phyloP scores from a whole-genome alignment of 108 stramenopile species.

The Stephanodiscus triporus region DNA sequence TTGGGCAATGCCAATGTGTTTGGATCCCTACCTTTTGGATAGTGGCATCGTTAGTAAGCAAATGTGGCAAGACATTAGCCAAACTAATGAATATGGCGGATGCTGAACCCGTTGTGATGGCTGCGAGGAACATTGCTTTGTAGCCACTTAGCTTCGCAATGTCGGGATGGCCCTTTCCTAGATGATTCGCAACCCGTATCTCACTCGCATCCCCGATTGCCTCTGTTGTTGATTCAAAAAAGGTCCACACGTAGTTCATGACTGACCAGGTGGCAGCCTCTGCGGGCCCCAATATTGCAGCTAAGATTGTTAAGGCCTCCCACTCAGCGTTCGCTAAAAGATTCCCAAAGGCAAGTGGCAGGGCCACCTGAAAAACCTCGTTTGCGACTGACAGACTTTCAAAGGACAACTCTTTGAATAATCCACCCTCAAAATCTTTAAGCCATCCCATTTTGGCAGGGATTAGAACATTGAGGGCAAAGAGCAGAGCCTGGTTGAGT shows the following conservation, averaged over 20 bases:
- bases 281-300: conserved; percentile 66
- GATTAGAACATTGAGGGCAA: conserved; percentile 29
- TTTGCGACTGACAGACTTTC: conserved; percentile 21
- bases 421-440: conserved; percentile 1
- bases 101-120: conserved; percentile 49
- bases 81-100: conserved; percentile 59
- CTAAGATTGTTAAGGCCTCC: conserved; percentile 70
- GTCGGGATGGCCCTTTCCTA: conserved; percentile 52
- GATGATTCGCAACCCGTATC: conserved; percentile 63
- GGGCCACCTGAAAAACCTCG: conserved; percentile 48
- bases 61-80: conserved; percentile 41
- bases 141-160: conserved; percentile 59
- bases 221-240: conserved; percentile 73
- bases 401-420: conserved; percentile 9
- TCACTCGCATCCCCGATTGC: conserved; percentile 76
- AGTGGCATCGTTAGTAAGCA: conserved; percentile 59
- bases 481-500: conserved; percentile 21
- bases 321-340: conserved; percentile 73
- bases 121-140: conserved; percentile 56
- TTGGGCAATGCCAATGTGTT: too few species aligned
- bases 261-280: conserved; percentile 81
- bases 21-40: too few species aligned
- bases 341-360: conserved; percentile 68
- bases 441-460: conserved; percentile 3
- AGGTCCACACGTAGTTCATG: conserved; percentile 69